Evolutionary conservation across 2,329 filamentous ascomycete species (phyloP), one percentile per base, ranked within the genome.

Genomic region (Lojkania enalia): DNA sequence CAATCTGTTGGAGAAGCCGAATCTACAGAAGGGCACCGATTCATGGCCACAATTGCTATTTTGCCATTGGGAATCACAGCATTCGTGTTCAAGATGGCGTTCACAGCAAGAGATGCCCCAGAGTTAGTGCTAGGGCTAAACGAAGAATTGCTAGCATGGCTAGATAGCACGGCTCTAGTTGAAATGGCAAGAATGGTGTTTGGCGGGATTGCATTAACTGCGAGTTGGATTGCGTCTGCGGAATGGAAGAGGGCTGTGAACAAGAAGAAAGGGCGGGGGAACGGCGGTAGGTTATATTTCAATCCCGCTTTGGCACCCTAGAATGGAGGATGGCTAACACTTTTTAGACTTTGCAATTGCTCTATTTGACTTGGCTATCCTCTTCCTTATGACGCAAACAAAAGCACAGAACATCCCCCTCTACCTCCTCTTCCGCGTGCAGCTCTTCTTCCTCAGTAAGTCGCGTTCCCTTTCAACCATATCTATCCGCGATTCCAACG

Each of bases 341-440:
- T 14, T n/a, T 70, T 18, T 67, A 61, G 74, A 72, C 15, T 62
- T 79, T 40, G 59, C 77, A n/a, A 69, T 78, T 7, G 79, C 83
- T 30, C 58, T 73, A 14, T 66, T 70, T 60, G 79, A 89, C 53
- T 72, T 94, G 20, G 79, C 89, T 46, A 86, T 84, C 3, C 74
- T 97, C 6, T 83, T 97, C 48, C 80, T 95, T 21, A 79, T 95
- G 50, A 96, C 90, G 1, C 92, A 99, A 70, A 91, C 89, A 16
- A 84, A 90, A 49, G 82, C 85, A 5, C 84, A 88, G 32, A 96
- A 96, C 60, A 84, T 95, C 27, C 92, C 92, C 0, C 77, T 97
- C 6, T 88, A 95, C 62, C 74, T 95, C 15, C 68, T 96, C 37
- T 88, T 90, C 65, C 80, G 84, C 35, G 55, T 85, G 3, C 80